Base-by-base conservation (phyloP, 129 eudicot species). In the Heracleum sosnowskyi region DNA sequence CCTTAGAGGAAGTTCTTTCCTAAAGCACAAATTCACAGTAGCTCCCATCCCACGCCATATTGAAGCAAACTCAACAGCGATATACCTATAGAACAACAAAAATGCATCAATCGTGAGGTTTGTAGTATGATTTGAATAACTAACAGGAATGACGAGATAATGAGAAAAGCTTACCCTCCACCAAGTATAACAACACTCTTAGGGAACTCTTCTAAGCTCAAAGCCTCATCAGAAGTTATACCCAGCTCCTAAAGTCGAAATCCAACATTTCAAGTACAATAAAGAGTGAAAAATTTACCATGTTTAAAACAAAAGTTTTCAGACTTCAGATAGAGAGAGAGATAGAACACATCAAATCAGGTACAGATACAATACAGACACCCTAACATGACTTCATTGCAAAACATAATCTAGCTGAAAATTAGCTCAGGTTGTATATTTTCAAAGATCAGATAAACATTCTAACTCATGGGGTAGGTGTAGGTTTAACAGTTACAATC, bases 31-130 rank as follows among this genome's bases (percentile, higher is more conserved):
- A 79, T 95, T 90, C 39, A 95, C 98, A 13, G 91, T 83, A 41
- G 96, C 84, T 2, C 94, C 98, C 97, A 91, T 95, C 78, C 98
- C 98, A 79, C 96, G 93, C 98, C 98, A 95, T 81, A 95, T 95
- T 70, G 98, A 95, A 88, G 98, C 98, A 90, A 95, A 95, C 83
- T 95, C 98, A 83, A 91, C 98, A 83, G 98, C 97, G 84, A 95
- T 91, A 78, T 95, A 95, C 87, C 97, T 94, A 80, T 18, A 78
- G 49, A 77, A 41, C 69, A 34, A 45, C 71, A 45, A 81, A 55
- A 55, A 83, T 77, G 69, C 79, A 26, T 47, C 8, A 79, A 29
- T 66, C n/a, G 60, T 16, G 11, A 33, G 26, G 69, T 55, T 41
- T n/a, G 11, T 60, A 39, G 41, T n/a, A 63, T 76, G 63, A 49